phyloP scores from a whole-genome alignment of 1,284 basidiomycete species.

The Cutaneotrichosporon sp. region DNA sequence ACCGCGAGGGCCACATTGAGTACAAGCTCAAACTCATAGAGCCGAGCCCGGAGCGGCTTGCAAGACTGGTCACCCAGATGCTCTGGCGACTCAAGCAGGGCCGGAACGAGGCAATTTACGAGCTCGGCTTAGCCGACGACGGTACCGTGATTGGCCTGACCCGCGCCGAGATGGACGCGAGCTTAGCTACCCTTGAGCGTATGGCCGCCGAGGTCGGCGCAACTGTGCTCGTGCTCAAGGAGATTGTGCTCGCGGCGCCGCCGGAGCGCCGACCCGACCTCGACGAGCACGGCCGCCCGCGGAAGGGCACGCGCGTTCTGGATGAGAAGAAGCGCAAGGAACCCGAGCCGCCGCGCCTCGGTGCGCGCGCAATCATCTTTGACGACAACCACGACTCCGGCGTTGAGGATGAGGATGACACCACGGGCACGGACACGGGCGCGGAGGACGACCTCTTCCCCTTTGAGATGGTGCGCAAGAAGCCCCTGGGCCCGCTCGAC shows the following conservation, averaged over 20 bases:
- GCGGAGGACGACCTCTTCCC: constrained; percentile 6
- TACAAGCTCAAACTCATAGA: constrained; percentile 55
- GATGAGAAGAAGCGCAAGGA: constrained; percentile 11
- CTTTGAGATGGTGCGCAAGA: not conserved
- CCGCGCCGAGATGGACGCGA: constrained; percentile 71
- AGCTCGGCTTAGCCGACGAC: constrained; percentile 81
- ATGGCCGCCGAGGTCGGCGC: constrained; percentile 93
- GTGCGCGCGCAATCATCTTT: constrained; percentile 7
- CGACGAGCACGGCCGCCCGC: constrained; percentile 32
- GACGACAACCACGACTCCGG: constrained; percentile 8
- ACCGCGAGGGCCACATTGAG: constrained; percentile 54
- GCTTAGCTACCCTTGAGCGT: constrained; percentile 77
- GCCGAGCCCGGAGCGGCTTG: constrained; percentile 53
- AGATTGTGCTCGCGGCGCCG: constrained; percentile 58
- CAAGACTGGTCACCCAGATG: constrained; percentile 79
- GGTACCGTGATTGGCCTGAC: constrained; percentile 80
- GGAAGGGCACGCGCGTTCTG: constrained; percentile 27
- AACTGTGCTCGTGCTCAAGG: constrained; percentile 81
- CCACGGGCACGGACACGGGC: constrained; percentile 10
- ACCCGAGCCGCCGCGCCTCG: constrained; percentile 8
- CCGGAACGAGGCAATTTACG: constrained; percentile 87
- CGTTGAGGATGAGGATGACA: not conserved
- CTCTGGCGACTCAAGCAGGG: constrained; percentile 93
- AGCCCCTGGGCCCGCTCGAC: not conserved
- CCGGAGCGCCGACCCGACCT: constrained; percentile 31